These are phyloP conservation scores for Leccinum arenicola DNA, from an alignment of 768 basidiomycete species.

Conservation along the genomic window DNA sequence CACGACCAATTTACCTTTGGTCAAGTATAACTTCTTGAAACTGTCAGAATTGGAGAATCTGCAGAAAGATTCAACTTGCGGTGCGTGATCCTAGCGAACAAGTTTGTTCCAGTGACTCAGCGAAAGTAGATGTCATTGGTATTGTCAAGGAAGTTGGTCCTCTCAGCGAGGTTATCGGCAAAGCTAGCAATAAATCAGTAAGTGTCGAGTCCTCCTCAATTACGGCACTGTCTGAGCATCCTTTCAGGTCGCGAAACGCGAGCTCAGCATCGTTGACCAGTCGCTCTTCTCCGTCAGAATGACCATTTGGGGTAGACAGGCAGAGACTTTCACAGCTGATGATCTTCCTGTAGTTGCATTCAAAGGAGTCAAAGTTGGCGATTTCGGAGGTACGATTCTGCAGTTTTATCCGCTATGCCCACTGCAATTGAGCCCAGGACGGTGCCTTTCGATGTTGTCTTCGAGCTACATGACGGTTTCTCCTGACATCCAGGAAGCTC, in stretches of 20 bases:
- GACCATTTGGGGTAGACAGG: constrained; percentile 96
- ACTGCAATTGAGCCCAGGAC: constrained; percentile 44
- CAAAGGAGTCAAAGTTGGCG: constrained; percentile 91
- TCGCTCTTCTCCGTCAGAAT: constrained; percentile 75
- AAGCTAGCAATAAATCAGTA: constrained; percentile 64
- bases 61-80: constrained; percentile 79
- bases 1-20: constrained; percentile 65
- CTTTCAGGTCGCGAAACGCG: constrained; percentile 78
- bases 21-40: constrained; percentile 80
- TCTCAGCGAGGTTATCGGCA: constrained; percentile 69
- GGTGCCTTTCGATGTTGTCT: constrained; percentile 80
- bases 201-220: constrained; percentile 1
- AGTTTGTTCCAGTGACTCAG: neutral
- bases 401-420: neutral
- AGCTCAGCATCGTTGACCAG: constrained; percentile 83
- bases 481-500: constrained; percentile 91
- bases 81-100: constrained; percentile 41
- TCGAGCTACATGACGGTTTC: constrained; percentile 80
- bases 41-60: constrained; percentile 60
- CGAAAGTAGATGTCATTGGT: constrained; percentile 73
- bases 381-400: constrained; percentile 67
- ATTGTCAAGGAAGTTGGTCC: constrained; percentile 78
- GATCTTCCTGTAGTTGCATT: constrained; percentile 79
- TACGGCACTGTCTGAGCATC: constrained; percentile 2
- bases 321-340: constrained; percentile 68